Conservation (phyloP, 2,329 filamentous ascomycete genomes). For the Scolecobasidium constrictum region DNA sequence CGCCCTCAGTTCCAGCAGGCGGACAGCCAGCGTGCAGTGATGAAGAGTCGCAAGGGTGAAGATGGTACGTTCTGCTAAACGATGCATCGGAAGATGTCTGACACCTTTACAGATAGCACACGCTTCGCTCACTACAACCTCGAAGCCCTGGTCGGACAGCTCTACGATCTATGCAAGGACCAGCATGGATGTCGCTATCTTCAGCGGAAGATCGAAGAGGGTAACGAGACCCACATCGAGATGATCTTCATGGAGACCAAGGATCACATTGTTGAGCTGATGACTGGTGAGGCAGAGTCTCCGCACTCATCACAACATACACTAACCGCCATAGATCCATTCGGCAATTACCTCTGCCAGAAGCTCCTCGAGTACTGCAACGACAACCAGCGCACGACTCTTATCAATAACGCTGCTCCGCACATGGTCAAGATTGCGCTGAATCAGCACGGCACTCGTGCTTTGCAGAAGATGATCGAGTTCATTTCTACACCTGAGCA, state of each 20-base stretch:
- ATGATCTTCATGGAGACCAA: slow-evolving; percentile 93
- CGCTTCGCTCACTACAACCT: slow-evolving; percentile 76
- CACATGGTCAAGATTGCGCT: slow-evolving; percentile 88
- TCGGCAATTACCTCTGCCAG: slow-evolving; percentile 98
- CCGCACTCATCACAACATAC: not conserved
- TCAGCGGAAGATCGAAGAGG: slow-evolving; percentile 94
- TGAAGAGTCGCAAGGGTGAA: slow-evolving; percentile 64
- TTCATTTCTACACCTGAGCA: slow-evolving; percentile 81
- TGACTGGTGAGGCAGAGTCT: slow-evolving; percentile 53
- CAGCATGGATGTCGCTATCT: slow-evolving; percentile 95
- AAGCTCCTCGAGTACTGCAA: slow-evolving; percentile 94
- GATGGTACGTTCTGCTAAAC: slow-evolving; percentile 41
- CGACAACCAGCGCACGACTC: slow-evolving; percentile 83
- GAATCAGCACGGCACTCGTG: slow-evolving; percentile 94
- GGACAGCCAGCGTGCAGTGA: slow-evolving; percentile 66
- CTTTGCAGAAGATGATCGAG: slow-evolving; percentile 99
- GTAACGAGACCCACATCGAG: slow-evolving; percentile 70
- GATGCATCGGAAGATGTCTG: slow-evolving; percentile 1
- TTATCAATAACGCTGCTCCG: slow-evolving; percentile 81
- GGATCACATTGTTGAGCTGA: slow-evolving; percentile 87
- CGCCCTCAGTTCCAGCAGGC: slow-evolving; percentile 38
- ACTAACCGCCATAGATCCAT: slow-evolving; percentile 55
- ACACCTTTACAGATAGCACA: slow-evolving; percentile 36
- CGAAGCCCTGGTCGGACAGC: slow-evolving; percentile 68
- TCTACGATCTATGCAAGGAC: slow-evolving; percentile 90